These are phyloP conservation scores for Calocybe cyanea DNA, from an alignment of 768 basidiomycete genomes.

Conservation along the genomic window DNA sequence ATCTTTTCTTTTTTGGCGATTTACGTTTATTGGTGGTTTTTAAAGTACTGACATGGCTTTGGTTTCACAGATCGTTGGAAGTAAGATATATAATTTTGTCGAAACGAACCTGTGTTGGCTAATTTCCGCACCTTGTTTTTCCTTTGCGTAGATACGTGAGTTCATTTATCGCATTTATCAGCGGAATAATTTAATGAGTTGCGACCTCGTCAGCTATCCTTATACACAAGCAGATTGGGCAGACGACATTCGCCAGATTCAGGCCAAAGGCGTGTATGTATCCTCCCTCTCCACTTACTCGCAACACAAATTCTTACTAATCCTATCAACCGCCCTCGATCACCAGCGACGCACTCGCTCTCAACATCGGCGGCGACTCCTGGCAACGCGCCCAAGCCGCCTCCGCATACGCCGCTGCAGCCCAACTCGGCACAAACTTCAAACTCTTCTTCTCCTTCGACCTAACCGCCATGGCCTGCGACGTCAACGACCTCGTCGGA, in stretches of 20 bases:
- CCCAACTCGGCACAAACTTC: conserved; percentile 34
- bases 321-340: conserved; percentile 28
- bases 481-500: conserved; percentile 36
- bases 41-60: not conserved
- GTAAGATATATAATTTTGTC: conserved; percentile 24
- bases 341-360: conserved; percentile 56
- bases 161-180: no score
- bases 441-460: conserved; percentile 60
- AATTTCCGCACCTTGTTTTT: not conserved
- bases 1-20: not conserved
- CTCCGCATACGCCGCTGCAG: conserved; percentile 50
- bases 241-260: conserved; percentile 37
- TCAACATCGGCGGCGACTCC: conserved; percentile 54
- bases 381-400: conserved; percentile 49
- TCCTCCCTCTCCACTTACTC: not conserved
- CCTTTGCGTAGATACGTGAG: conserved; percentile 38
- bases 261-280: conserved; percentile 39
- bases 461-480: conserved; percentile 48
- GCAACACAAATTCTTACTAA: not conserved
- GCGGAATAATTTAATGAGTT: no score
- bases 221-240: conserved; percentile 38
- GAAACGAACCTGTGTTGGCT: conserved; percentile 2
- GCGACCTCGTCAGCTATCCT: conserved; percentile 33
- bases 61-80: conserved; percentile 38
- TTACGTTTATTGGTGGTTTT: no score